Evolutionary conservation across 129 eudicot genomes (phyloP).

Genomic region (Glebionis coronaria): DNA sequence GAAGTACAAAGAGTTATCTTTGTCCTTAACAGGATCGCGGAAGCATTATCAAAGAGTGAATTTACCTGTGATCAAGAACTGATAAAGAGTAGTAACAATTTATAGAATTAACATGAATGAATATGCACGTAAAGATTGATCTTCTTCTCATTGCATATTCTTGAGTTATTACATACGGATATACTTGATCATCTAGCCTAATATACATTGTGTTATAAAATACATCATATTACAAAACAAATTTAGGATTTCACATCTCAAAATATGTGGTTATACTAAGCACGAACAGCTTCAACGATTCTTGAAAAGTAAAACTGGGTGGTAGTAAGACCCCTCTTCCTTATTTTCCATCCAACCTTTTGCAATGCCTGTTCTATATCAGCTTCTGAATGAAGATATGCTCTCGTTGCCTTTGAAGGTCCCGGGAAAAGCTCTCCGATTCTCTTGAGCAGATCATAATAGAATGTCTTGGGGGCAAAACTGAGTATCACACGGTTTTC

Average conservation of each 20-base stretch:
- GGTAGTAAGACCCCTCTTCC: constrained; percentile 79
- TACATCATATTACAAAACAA: constrained; percentile 31
- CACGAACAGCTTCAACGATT: constrained; percentile 88
- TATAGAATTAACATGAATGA: neutral
- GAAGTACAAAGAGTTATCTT: neutral
- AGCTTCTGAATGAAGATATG: constrained; percentile 95
- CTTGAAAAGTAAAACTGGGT: constrained; percentile 88
- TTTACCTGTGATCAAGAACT: too few species aligned
- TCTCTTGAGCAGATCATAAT: constrained; percentile 77
- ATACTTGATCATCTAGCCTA: constrained; percentile 34
- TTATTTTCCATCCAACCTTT: constrained; percentile 92
- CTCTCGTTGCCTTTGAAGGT: constrained; percentile 97
- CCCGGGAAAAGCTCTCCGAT: constrained; percentile 97
- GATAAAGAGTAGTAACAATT: neutral
- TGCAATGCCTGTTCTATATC: constrained; percentile 87
- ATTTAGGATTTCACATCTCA: constrained; percentile 1
- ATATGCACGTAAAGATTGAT: constrained; percentile 17
- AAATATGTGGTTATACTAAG: constrained; percentile 36
- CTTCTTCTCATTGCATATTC: constrained; percentile 22
- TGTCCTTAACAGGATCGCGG: too few species aligned
- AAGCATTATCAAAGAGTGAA: too few species aligned
- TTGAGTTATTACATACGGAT: constrained; percentile 10
- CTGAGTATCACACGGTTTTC: constrained; percentile 77
- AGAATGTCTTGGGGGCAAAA: constrained; percentile 91
- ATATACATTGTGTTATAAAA: too few species aligned